Evolutionary conservation across 345 rosid genomes (phyloP).

Genomic region (Angophora floribunda): DNA sequence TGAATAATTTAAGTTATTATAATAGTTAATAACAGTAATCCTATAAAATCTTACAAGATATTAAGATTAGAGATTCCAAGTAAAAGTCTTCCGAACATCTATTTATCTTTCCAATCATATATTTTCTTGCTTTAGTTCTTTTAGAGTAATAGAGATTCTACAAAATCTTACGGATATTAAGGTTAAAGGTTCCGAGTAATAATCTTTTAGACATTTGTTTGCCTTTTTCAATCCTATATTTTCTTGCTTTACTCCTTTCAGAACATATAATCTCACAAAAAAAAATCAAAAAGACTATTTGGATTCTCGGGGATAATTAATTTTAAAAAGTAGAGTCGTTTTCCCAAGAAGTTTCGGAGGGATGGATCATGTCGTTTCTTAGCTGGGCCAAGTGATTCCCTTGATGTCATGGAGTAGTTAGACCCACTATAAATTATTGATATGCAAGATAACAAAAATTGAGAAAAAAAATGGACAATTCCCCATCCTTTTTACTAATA

Average conservation of each 20-base stretch:
- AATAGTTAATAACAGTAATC: rapidly evolving
- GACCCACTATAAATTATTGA: neutral
- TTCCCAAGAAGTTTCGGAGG: neutral
- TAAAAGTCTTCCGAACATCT: rapidly evolving
- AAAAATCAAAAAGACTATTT: neutral
- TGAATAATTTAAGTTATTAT: neutral
- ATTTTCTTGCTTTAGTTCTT: neutral
- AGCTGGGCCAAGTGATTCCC: neutral
- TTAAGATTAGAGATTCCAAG: neutral
- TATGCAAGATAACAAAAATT: neutral
- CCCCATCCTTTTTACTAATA: neutral
- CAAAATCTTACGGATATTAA: neutral
- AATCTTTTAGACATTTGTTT: too few species aligned
- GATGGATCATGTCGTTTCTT: neutral
- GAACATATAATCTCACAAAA: too few species aligned
- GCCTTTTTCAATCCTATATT: too few species aligned
- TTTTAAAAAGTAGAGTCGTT: neutral
- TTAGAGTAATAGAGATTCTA: rapidly evolving
- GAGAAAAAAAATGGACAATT: neutral
- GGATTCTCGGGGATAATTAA: neutral
- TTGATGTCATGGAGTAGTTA: neutral
- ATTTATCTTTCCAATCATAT: too few species aligned
- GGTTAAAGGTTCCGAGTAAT: too few species aligned
- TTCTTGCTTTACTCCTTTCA: too few species aligned
- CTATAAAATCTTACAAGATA: rapidly evolving